These are phyloP conservation scores for Monilinia laxa DNA, from an alignment of 2,329 filamentous ascomycete species.

Conservation along the genomic window DNA sequence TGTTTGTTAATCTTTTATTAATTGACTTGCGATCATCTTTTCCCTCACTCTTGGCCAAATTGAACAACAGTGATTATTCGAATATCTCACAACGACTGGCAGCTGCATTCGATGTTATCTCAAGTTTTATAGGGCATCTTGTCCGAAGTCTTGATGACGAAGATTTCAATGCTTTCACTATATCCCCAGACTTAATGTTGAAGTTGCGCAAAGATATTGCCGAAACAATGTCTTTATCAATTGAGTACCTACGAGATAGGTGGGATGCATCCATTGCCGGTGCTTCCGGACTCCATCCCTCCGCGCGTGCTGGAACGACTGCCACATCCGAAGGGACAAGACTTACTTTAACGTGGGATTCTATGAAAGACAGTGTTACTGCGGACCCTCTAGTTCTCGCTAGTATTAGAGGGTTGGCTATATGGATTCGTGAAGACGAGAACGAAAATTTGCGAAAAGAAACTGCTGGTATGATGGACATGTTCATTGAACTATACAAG, in stretches of 20 bases:
- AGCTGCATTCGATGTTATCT: constrained; percentile 61
- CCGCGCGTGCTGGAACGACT: constrained; percentile 49
- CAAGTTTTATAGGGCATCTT: constrained; percentile 58
- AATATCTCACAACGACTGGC: constrained; percentile 54
- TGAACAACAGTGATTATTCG: constrained; percentile 55
- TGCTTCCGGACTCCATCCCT: constrained; percentile 59
- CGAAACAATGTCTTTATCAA: constrained; percentile 61
- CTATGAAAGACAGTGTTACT: constrained; percentile 46
- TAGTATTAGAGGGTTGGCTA: constrained; percentile 55
- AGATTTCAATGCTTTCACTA: constrained; percentile 43
- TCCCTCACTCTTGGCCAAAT: constrained; percentile 57
- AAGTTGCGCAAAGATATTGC: constrained; percentile 59
- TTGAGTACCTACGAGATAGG: constrained; percentile 67
- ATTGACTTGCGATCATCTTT: constrained; percentile 65
- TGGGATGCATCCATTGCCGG: constrained; percentile 67
- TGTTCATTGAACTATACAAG: constrained; percentile 63
- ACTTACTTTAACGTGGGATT: constrained; percentile 59
- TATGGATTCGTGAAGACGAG: constrained; percentile 71
- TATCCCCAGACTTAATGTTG: constrained; percentile 59
- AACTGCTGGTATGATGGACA: constrained; percentile 56
- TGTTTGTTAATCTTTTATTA: constrained; percentile 63
- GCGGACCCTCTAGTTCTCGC: constrained; percentile 61
- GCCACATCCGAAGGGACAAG: constrained; percentile 48
- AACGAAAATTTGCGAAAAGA: constrained; percentile 54
- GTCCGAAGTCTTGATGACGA: constrained; percentile 54